phyloP scores from a whole-genome alignment of 2,329 filamentous ascomycete species.

The Phyllosticta citrichinensis region DNA sequence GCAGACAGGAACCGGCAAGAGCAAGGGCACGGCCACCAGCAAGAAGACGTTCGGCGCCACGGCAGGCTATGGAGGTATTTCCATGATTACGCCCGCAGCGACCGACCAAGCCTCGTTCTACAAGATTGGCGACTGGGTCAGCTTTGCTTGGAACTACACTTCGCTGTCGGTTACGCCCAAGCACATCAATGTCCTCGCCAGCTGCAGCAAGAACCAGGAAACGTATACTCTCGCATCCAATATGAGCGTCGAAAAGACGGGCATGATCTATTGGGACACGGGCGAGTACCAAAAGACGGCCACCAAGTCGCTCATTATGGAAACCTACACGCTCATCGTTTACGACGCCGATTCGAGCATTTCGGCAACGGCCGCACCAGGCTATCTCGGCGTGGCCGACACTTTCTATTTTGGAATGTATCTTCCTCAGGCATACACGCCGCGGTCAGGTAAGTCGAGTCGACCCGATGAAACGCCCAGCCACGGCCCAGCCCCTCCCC shows the following conservation, averaged over 20 bases:
- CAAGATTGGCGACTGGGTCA: conserved; percentile 53
- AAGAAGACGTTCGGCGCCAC: conserved; percentile 11
- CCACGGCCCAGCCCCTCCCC: background rate
- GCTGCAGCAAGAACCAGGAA: conserved; percentile 47
- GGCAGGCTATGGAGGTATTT: conserved; percentile 46
- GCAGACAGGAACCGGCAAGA: conserved; percentile 1
- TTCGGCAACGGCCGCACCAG: conserved; percentile 42
- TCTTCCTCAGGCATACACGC: conserved; percentile 40
- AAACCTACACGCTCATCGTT: conserved; percentile 54
- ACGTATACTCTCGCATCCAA: conserved; percentile 55
- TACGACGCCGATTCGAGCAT: conserved; percentile 47
- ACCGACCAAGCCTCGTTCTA: conserved; percentile 46
- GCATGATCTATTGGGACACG: conserved; percentile 52
- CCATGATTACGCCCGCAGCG: conserved; percentile 49
- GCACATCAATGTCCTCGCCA: conserved; percentile 51
- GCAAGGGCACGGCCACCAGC: background rate
- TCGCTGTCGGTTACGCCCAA: conserved; percentile 49
- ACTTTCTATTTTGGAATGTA: conserved; percentile 56
- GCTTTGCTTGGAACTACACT: conserved; percentile 61
- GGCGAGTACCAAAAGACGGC: conserved; percentile 34
- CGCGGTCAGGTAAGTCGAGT: conserved; percentile 36
- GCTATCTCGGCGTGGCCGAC: conserved; percentile 44
- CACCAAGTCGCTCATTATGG: conserved; percentile 40
- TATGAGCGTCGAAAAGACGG: conserved; percentile 43
- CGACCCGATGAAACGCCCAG: background rate